Evolutionary conservation across 768 basidiomycete species (phyloP).

Genomic region (Tephrocybe sp.): DNA sequence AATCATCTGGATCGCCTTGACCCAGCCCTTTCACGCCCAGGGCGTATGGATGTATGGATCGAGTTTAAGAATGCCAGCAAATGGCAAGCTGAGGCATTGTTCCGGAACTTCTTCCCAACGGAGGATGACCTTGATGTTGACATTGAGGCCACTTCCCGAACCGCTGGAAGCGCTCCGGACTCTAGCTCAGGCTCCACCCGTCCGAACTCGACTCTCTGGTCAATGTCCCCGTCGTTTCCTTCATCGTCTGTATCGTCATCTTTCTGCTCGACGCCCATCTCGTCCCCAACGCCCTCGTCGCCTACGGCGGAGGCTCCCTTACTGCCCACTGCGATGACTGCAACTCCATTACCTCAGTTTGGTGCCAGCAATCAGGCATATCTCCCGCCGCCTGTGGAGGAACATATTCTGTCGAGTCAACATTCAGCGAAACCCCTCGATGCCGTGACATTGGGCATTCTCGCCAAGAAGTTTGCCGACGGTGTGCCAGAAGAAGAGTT

Average conservation of each 20-base stretch:
- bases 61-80: constrained; percentile 87
- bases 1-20: constrained; percentile 92
- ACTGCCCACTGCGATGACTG: constrained; percentile 17
- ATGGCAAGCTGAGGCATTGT: constrained; percentile 83
- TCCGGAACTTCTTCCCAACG: constrained; percentile 88
- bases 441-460: constrained; percentile 56
- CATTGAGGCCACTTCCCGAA: constrained; percentile 22
- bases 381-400: constrained; percentile 63
- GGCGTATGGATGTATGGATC: constrained; percentile 91
- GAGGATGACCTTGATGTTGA: constrained; percentile 45
- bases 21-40: constrained; percentile 88
- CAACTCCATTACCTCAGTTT: constrained; percentile 38
- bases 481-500: constrained; percentile 84
- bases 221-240: constrained; percentile 26
- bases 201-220: constrained; percentile 22
- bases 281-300: constrained; percentile 42
- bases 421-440: constrained; percentile 69
- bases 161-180: constrained; percentile 1
- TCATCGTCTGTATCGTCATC: constrained; percentile 20
- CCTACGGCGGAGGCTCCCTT: constrained; percentile 24
- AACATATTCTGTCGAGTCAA: constrained; percentile 55
- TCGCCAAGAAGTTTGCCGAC: constrained; percentile 81
- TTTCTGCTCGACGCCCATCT: constrained; percentile 40
- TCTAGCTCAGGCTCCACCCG: constrained; percentile 7
- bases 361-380: constrained; percentile 61